Evolutionary conservation across 2,329 filamentous ascomycete genomes (phyloP).

Genomic region (Hortaea werneckii): DNA sequence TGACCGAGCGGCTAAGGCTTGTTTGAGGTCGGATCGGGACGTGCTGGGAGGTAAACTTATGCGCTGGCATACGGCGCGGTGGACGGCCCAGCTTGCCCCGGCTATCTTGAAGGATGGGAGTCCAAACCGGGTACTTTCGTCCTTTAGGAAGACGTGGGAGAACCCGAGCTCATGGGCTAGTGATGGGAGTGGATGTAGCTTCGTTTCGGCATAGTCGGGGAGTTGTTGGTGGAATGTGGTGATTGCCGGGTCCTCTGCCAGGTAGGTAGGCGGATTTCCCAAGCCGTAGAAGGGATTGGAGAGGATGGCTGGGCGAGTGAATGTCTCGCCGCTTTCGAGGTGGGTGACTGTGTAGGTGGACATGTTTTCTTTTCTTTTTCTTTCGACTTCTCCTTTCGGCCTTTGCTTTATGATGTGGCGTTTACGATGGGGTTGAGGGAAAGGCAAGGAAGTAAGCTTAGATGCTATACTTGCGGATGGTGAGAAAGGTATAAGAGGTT

Average conservation of each 20-base stretch:
- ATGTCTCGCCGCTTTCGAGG: conserved; percentile 5
- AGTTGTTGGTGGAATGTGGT: conserved; percentile 48
- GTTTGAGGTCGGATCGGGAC: conserved; percentile 35
- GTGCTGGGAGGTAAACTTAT: conserved; percentile 36
- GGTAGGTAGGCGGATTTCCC: not conserved
- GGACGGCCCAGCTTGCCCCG: conserved; percentile 65
- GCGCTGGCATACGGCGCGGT: conserved; percentile 43
- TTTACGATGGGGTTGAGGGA: no score
- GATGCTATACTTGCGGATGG: no score
- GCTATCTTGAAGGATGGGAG: conserved; percentile 72
- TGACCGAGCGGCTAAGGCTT: conserved; percentile 17
- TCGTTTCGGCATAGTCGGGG: conserved; percentile 47
- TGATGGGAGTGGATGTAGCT: conserved; percentile 42
- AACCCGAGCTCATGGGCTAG: conserved; percentile 51
- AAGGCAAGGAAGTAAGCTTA: no score
- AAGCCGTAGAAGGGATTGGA: conserved; percentile 8
- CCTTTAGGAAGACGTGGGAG: conserved; percentile 53
- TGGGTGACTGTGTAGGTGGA: conserved; percentile 14
- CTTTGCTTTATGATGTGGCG: no score
- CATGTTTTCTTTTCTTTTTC: not conserved
- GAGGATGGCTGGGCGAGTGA: conserved; percentile 10
- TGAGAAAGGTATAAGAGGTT: no score
- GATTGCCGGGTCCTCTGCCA: conserved; percentile 9
- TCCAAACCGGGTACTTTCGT: conserved; percentile 58
- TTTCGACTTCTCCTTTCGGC: no score